Conservation (phyloP, 441 rosid genomes). For the Euphorbia celastroides region DNA sequence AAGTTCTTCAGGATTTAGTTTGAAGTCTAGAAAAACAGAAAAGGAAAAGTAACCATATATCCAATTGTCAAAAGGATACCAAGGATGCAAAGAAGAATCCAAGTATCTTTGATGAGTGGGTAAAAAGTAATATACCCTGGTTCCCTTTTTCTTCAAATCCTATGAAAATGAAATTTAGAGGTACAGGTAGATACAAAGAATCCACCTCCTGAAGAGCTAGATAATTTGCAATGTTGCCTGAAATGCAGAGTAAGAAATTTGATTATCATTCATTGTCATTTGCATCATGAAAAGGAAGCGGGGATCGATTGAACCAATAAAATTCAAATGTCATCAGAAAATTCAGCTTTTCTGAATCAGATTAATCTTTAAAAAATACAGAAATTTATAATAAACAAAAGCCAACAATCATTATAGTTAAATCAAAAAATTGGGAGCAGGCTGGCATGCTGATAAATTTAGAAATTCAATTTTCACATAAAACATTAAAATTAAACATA, state of each 20-base stretch:
- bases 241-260: slow-evolving; percentile 15
- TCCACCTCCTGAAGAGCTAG: slow-evolving; percentile 85
- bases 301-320: not conserved
- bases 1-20: slow-evolving; percentile 79
- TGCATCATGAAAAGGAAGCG: not conserved
- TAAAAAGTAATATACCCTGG: slow-evolving; percentile 50
- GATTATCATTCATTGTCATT: not conserved
- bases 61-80: slow-evolving; percentile 5
- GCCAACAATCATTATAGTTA: not conserved
- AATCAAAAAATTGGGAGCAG: not conserved
- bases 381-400: not conserved
- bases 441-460: not conserved
- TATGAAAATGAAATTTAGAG: slow-evolving; percentile 89
- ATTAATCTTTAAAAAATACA: not conserved
- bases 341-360: not conserved
- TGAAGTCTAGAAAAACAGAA: slow-evolving; percentile 49
- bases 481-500: not conserved
- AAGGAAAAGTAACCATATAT: slow-evolving; percentile 13
- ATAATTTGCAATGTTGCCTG: slow-evolving; percentile 87
- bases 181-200: slow-evolving; percentile 82
- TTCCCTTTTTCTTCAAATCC: slow-evolving; percentile 98
- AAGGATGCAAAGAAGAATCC: not conserved
- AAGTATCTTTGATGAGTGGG: not conserved
- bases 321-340: not conserved
- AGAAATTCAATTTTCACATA: not conserved